These are phyloP conservation scores for Camellia oleifera DNA, from an alignment of 179 eudicot species.

Conservation along the genomic window DNA sequence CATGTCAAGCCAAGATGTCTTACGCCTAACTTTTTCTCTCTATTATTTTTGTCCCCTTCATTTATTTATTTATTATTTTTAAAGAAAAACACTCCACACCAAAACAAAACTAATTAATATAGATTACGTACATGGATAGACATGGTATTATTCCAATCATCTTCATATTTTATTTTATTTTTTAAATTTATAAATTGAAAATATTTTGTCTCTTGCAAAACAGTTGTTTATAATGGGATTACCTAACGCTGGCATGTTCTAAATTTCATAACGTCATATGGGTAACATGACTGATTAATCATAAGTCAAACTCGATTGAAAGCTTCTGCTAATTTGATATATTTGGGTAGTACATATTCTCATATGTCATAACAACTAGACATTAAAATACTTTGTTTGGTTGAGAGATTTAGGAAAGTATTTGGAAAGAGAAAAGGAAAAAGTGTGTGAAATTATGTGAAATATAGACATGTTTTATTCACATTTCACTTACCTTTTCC, in stretches of 20 bases:
- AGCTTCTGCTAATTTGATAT: neutral
- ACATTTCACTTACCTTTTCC: no score
- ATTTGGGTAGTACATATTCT: neutral
- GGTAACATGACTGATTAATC: neutral
- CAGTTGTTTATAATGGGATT: neutral
- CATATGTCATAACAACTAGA: no score
- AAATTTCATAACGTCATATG: neutral
- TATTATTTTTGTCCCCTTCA: no score
- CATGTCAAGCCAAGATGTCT: neutral
- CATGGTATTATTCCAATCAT: neutral
- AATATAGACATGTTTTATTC: no score
- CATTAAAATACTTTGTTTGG: no score
- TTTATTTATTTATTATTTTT: no score
- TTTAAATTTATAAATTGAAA: no score
- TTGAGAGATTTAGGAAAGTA: no score
- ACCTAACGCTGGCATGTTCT: neutral
- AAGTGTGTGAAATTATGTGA: no score
- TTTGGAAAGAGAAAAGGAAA: no score
- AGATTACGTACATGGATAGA: neutral
- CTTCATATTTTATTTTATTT: neutral
- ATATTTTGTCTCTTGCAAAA: neutral
- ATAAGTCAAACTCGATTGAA: neutral
- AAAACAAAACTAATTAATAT: neutral
- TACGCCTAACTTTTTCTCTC: neutral
- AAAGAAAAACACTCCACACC: neutral